Evolutionary conservation across 148 eudicot species (phyloP).

Genomic region (Amaranthus cruentus): DNA sequence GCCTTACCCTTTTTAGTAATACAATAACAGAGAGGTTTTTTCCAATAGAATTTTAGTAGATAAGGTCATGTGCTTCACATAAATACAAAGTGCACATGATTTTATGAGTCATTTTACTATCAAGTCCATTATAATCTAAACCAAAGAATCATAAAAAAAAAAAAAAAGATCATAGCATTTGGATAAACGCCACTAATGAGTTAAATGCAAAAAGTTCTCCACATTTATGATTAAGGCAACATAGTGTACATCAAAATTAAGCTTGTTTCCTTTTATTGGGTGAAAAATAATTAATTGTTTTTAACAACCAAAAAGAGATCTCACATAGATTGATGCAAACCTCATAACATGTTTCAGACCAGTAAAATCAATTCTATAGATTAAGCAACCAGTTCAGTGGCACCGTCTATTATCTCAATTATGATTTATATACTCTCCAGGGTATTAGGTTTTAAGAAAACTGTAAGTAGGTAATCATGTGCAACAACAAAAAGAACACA

Average conservation of each 20-base stretch:
- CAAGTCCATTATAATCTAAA: no score
- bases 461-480: neutral
- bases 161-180: neutral
- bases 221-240: neutral
- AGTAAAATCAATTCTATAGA: neutral
- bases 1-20: no score
- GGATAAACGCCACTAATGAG: neutral
- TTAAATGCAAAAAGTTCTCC: neutral
- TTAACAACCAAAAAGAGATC: neutral
- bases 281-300: neutral
- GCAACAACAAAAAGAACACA: neutral
- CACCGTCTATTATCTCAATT: neutral
- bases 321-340: neutral
- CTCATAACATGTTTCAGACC: neutral
- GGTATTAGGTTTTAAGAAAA: neutral
- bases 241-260: neutral
- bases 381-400: neutral
- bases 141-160: neutral
- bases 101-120: no score
- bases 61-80: no score
- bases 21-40: no score
- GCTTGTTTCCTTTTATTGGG: neutral
- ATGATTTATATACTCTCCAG: neutral
- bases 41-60: no score
- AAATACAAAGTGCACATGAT: no score